Conservation (phyloP, 2,329 filamentous ascomycete species). For the Pyrenophora seminiperda region DNA sequence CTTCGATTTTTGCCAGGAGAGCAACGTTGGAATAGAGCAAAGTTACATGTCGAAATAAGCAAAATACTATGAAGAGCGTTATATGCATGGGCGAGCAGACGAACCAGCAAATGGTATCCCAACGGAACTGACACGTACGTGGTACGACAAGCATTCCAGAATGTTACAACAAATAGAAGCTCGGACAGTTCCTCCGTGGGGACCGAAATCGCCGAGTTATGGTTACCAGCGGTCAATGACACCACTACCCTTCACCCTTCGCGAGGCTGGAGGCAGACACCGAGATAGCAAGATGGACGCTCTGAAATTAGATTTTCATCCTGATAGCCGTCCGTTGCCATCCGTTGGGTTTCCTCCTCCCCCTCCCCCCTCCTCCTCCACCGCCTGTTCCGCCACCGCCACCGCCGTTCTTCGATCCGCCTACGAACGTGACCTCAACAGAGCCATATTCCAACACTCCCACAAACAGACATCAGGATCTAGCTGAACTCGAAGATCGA, state of each 20-base stretch:
- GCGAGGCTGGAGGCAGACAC: neutral
- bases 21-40: no score
- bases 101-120: neutral
- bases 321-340: neutral
- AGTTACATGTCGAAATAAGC: no score
- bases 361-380: neutral
- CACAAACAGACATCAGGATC: neutral
- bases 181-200: neutral
- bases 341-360: neutral
- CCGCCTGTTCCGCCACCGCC: neutral
- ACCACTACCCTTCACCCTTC: neutral
- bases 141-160: neutral
- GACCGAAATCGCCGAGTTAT: neutral
- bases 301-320: neutral
- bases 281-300: neutral
- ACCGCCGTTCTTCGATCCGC: no score
- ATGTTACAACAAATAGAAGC: neutral
- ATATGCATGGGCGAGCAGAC: neutral
- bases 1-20: no score
- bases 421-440: no score
- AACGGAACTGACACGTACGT: neutral
- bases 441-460: no score
- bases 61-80: no score
- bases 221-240: neutral
- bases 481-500: conserved; percentile 1